Evolutionary conservation across 2,329 filamentous ascomycete species (phyloP), one percentile per base, ranked within the genome.

Genomic region (Aschersonia sp.): DNA sequence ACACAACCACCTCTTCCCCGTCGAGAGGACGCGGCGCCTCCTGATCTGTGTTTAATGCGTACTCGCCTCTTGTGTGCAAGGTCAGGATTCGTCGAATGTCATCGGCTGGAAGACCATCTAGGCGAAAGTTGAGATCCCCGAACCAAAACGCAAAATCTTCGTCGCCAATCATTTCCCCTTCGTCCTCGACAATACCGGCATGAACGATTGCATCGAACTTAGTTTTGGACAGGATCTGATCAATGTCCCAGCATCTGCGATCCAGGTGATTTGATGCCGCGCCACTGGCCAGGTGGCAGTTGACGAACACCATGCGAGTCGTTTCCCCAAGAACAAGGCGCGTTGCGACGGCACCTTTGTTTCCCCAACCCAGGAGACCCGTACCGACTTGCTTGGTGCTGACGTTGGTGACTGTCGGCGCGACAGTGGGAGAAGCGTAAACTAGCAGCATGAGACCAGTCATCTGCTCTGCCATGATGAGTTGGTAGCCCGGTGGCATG

Each of bases 91-190:
- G 78, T 32, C 90, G 77, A 44, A 98, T 92, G 60, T 98, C 92
- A 39, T 92, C 84, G 1, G 88, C 89, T 0, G 90, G 86, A 45
- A 97, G 76, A 43, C 83, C 86, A 45, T 94, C 87, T 1, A 98
- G 73, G 32, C 92, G 79, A 59, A 95, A 98, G 61, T 98, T 98
- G 41, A 98, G 72, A 62, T 98, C 92, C 6, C 92, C 92, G 58
- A 95, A 86, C 87, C 90, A 97, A 58, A 98, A 95, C 0, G 82
- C 80, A 65, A 95, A 88, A 59, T 98, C 92, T 54, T 94, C 90
- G 40, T 94, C 85, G 1, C 87, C 89, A 53, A 98, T 82, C 37
- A 71, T 76, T 46, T 84, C 79, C 1, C 73, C 68, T 29, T 82
- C 77, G n/a, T 81, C 79, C 39, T 80, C 72, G 2, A 76, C 67